Evolutionary conservation across 495 filamentous ascomycete species (phyloP).

Genomic region (Lindgomyces ingoldianus): DNA sequence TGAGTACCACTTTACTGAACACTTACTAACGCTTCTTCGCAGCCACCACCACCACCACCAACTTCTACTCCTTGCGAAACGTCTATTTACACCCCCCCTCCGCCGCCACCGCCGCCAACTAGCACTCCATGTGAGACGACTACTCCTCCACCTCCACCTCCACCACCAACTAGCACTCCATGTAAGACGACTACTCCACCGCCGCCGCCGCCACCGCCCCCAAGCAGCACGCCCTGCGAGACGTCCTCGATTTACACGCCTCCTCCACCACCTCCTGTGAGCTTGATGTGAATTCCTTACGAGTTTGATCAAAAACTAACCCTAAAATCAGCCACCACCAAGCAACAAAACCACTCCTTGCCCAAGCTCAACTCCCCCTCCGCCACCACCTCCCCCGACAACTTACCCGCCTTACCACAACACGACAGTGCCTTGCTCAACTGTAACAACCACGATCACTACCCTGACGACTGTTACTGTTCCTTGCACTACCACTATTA

Average conservation of each 20-base stretch:
- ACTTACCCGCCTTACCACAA: neutral
- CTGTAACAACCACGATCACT: conserved; percentile 18
- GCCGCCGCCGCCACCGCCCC: neutral
- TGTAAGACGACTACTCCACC: neutral
- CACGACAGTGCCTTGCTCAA: neutral
- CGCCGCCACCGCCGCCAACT: neutral
- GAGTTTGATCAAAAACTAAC: too few relatives aligned
- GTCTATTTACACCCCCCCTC: neutral
- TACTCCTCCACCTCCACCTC: conserved; percentile 2
- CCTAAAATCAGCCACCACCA: too few relatives aligned
- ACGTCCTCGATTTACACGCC: conserved; percentile 3
- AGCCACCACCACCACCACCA: conserved; percentile 12
- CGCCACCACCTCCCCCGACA: conserved; percentile 1
- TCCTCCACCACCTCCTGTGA: conserved; percentile 1
- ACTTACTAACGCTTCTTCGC: neutral
- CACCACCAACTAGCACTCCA: conserved; percentile 6
- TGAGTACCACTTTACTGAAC: neutral
- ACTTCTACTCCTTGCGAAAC: neutral
- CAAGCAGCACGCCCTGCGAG: conserved; percentile 11
- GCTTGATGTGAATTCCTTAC: neutral
- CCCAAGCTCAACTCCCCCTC: neutral
- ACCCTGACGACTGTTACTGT: conserved; percentile 22
- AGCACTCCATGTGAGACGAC: neutral
- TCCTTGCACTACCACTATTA: conserved; percentile 21
- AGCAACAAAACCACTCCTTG: neutral